Conservation (phyloP, 1,139 yeast species). For the Candida pseudoviswanathii region DNA sequence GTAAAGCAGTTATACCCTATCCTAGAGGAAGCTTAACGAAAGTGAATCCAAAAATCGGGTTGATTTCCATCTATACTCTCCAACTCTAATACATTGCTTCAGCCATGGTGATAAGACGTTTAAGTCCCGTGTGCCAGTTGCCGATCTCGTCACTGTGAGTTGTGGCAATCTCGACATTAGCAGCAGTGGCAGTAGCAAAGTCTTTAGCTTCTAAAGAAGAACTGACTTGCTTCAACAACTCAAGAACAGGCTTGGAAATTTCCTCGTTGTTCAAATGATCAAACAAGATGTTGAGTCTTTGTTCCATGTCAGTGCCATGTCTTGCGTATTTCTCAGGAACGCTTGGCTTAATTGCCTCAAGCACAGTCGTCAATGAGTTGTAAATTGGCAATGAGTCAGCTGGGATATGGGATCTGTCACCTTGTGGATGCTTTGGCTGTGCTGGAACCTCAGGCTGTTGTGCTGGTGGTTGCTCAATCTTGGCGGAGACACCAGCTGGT, state of each 20-base stretch:
- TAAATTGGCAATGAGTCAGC: conserved; percentile 59
- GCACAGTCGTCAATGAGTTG: conserved; percentile 52
- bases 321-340: conserved; percentile 75
- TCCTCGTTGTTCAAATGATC: conserved; percentile 82
- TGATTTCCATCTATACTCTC: no score
- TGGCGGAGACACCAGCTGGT: conserved; percentile 17
- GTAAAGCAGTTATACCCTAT: background rate
- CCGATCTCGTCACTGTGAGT: conserved; percentile 77
- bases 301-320: conserved; percentile 81
- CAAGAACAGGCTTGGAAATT: conserved; percentile 57
- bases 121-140: conserved; percentile 92
- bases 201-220: conserved; percentile 55
- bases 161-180: conserved; percentile 64
- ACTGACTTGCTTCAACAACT: conserved; percentile 54
- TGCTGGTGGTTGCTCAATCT: conserved; percentile 21
- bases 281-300: conserved; percentile 74
- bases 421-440: conserved; percentile 55
- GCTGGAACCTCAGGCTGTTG: conserved; percentile 16
- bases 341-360: conserved; percentile 66
- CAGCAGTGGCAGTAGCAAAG: conserved; percentile 58
- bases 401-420: conserved; percentile 74
- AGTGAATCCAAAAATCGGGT: no score
- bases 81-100: conserved; percentile 40
- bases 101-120: conserved; percentile 80
- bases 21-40: background rate